Evolutionary conservation across 2,329 filamentous ascomycete genomes (phyloP), one percentile per base, ranked within the genome.

Genomic region (Mycosphaerella sp.): DNA sequence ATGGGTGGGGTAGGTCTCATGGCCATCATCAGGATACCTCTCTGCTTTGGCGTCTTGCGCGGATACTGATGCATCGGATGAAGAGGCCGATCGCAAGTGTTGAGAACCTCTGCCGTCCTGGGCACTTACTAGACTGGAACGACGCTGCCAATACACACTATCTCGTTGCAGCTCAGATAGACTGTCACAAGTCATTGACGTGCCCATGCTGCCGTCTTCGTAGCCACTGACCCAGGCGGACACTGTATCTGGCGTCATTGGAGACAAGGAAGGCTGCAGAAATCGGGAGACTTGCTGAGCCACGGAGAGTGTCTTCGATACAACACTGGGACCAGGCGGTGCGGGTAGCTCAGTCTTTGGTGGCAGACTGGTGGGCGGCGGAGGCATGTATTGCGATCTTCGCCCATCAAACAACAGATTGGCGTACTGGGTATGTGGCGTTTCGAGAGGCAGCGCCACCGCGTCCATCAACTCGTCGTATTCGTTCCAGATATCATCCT

Each of bases 401-500:
- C 10, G 30, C 10, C 30, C 30, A 34, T 34, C 7, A 8, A 9
- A 34, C 10, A 34, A 12, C 30, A 34, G 10, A 10, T 34, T 10
- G 7, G 7, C 10, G 9, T 12, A 34, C 30, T 6, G 30, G 21
- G 21, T 4, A 34, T 34, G 30, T 34, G 30, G 30, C 30, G 13
- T 4, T 4, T 13, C 30, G 10, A 34, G 10, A 12, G 30, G 30
- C 30, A 6, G 30, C 6, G 13, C 77, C 9, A 82, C 77, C 51
- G 87, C 84, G 46, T 87, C 86, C 48, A 96, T 79, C 10, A 96
- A 73, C 61, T 96, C 91, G 59, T 97, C 84, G 64, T 94, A 96
- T 69, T 95, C 91, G 45, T 90, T 84, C 91, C 91, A 97, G 1
- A 95, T 79, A 64, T 96, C 91, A 61, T 96, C 91, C 58, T 94